phyloP scores from a whole-genome alignment of 2,329 filamentous ascomycete genomes.

The Coniochaeta pulveracea region DNA sequence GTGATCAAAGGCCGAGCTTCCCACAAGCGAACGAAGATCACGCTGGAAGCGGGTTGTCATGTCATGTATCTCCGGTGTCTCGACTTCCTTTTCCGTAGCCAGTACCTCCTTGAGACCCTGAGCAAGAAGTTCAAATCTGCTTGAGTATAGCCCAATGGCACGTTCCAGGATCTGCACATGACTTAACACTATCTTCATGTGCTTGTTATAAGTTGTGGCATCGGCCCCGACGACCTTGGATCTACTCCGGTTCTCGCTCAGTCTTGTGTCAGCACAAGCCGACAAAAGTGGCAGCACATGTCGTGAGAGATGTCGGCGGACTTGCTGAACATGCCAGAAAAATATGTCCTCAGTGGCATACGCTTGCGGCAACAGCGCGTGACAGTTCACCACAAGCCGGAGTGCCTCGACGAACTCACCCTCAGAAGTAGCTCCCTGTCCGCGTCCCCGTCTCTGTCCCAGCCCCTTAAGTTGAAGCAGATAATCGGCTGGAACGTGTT shows the following conservation, averaged over 20 bases:
- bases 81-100: constrained; percentile 13
- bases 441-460: too few species aligned
- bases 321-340: constrained; percentile 50
- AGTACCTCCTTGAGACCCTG: constrained; percentile 28
- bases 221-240: too few species aligned
- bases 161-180: constrained; percentile 48
- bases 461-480: constrained; percentile 19
- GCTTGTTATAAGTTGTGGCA: constrained; percentile 21
- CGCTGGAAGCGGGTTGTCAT: constrained; percentile 36
- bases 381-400: constrained; percentile 38
- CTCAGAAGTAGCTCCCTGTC: constrained; percentile 25
- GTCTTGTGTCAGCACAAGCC: constrained; percentile 21
- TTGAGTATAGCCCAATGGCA: constrained; percentile 45
- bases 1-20: constrained; percentile 46
- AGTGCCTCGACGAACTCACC: constrained; percentile 39
- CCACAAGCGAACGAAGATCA: constrained; percentile 54
- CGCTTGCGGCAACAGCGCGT: constrained; percentile 33
- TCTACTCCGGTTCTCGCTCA: constrained; percentile 3
- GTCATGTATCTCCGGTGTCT: constrained; percentile 24
- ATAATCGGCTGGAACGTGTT: constrained; percentile 27
- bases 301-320: constrained; percentile 47
- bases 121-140: constrained; percentile 39
- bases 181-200: constrained; percentile 33
- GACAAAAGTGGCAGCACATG: constrained; percentile 46
- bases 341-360: constrained; percentile 43